A percentile compares a stretch with the other conserved stretches of the same genome.
phyloP scores from a whole-genome alignment of 805 yeast genomes.

The Candida pseudofarinosa region DNA sequence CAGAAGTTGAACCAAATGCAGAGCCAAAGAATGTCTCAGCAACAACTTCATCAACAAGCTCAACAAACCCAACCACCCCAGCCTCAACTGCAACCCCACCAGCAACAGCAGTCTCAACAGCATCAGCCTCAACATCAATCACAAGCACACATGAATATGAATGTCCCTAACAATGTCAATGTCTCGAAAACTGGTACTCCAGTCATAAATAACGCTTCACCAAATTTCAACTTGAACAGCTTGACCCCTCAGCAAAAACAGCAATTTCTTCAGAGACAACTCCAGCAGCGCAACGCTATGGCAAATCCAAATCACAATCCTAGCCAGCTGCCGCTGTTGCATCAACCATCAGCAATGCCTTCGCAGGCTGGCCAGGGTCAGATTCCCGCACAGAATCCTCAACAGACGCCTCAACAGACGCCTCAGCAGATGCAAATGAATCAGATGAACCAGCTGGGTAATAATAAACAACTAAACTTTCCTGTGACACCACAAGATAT shows the following conservation, averaged over 20 bases:
- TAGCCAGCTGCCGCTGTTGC: slow-evolving; percentile 13
- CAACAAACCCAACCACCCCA: slow-evolving; percentile 11
- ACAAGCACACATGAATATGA: slow-evolving; percentile 6
- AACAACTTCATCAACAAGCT: slow-evolving; percentile 11
- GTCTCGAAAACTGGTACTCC: slow-evolving; percentile 12
- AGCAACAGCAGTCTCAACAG: slow-evolving; percentile 6
- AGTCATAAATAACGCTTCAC: not conserved
- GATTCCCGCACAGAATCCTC: slow-evolving; percentile 26
- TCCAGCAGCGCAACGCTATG: slow-evolving; percentile 19
- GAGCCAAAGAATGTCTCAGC: slow-evolving; percentile 11
- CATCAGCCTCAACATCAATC: slow-evolving; percentile 1
- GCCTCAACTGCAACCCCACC: slow-evolving; percentile 7
- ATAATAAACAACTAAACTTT: slow-evolving; percentile 24
- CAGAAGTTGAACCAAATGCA: slow-evolving; percentile 28
- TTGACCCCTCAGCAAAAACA: slow-evolving; percentile 35
- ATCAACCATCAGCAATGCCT: slow-evolving; percentile 13
- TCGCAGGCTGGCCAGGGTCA: slow-evolving; percentile 24
- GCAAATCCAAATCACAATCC: slow-evolving; percentile 16
- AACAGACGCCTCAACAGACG: slow-evolving; percentile 21
- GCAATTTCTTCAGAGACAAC: slow-evolving; percentile 34
- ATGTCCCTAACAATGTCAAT: slow-evolving; percentile 10
- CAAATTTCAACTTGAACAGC: slow-evolving; percentile 18
- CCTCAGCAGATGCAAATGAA: slow-evolving; percentile 15
- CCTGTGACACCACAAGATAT: slow-evolving; percentile 36
- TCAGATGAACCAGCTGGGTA: slow-evolving; percentile 5